These are phyloP conservation scores for Alternaria sp. DNA, from an alignment of 2,329 filamentous ascomycete genomes.

Conservation along the genomic window DNA sequence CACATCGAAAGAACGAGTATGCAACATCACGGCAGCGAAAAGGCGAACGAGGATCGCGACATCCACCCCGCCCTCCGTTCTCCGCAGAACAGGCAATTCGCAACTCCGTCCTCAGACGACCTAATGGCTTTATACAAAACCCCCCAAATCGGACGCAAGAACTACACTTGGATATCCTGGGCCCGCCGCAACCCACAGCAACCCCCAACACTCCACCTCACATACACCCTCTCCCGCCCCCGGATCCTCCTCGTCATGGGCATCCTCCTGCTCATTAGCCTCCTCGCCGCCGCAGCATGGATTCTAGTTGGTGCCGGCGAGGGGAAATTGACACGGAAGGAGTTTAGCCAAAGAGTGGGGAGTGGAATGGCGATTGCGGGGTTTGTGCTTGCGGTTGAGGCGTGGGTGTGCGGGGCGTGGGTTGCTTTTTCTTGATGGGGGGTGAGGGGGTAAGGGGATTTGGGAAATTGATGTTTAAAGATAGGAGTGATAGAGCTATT, in stretches of 20 bases:
- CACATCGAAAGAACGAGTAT: slow-evolving; percentile 19
- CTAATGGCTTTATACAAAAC: neutral
- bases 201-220: neutral
- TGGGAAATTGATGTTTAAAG: no score
- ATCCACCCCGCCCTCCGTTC: neutral
- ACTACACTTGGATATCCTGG: neutral
- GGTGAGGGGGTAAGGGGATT: no score
- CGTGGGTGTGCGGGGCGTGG: neutral
- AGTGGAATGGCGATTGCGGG: neutral
- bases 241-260: slow-evolving; percentile 23
- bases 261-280: slow-evolving; percentile 19
- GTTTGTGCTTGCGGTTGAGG: neutral
- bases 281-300: slow-evolving; percentile 20
- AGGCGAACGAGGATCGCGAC: no score
- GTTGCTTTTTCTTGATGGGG: neutral
- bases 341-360: neutral
- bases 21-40: no score
- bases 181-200: neutral
- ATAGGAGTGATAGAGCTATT: no score
- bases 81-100: accelerated
- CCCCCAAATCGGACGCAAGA: neutral
- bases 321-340: neutral
- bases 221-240: slow-evolving; percentile 14
- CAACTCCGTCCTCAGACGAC: neutral
- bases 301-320: neutral